Base-by-base conservation (phyloP, 768 basidiomycete genomes). In the Termitomyces sp. region DNA sequence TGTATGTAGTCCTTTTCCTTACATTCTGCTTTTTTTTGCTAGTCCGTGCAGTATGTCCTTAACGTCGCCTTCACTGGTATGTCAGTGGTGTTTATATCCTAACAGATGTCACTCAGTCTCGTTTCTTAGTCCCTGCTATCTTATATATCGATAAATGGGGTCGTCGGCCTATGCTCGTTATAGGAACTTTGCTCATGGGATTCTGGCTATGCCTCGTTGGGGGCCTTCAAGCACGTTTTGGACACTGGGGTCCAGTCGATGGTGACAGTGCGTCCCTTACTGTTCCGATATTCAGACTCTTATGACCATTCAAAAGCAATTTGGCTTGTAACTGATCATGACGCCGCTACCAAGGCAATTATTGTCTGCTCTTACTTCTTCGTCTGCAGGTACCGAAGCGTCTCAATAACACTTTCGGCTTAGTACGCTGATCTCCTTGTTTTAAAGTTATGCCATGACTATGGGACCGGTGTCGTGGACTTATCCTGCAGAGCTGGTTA, bases 391-490 rank as follows among this genome's bases (percentile, higher is more conserved):
- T 76, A 42, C 25, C 46, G 8, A 20, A 2, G 36, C 15, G 5
- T 5, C 61, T 32, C 20, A 14, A 2, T 20, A 47, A 1, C 1
- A 25, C 25, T 25, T 48, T 42, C 46, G 8, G 20, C 4, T 38
- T 57, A n/a, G 32, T n/a, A 17, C 17, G 43, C 32, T 59, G 38
- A 59, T 36, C 51, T 10, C n/a, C 15, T n/a, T 20, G 10, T 46
- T 42, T 40, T 58, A 17, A 54, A 77, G 80, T 63, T 90, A 88
- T 69, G 87, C 88, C 14, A 80, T 88, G 65, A 87, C 86, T 34
- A 86, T 90, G 81, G 89, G 89, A n/a, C 88, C 89, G 6, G 85
- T 85, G 2, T 86, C 84, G n/a, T 86, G 84, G 84, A 85, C 84
- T 12, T 91, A 91, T 67, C 86, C 87, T 20, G 86, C 87, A 8